Percentiles rank a stretch among this genome's conserved stretches.
Conservation (phyloP, 106 monocot species). For the Dendrobium catenatum region DNA sequence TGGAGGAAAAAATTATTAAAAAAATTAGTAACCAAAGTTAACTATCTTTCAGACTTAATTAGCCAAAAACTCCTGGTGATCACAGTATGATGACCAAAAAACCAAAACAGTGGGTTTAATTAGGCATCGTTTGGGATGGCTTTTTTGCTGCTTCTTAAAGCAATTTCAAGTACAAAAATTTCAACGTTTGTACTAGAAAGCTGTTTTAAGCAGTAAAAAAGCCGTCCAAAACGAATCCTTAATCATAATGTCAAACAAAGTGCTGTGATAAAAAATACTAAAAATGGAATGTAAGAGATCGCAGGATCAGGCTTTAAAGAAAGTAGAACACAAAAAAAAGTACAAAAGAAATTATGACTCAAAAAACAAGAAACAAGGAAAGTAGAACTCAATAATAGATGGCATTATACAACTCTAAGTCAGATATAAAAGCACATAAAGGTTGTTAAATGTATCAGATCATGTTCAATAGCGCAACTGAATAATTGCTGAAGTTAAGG, state of each 20-base stretch:
- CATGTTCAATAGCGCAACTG: not conserved
- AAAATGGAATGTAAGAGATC: not conserved
- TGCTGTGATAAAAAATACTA: not conserved
- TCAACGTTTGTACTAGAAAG: too few species aligned
- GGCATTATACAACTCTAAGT: not conserved
- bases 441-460: not conserved
- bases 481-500: not conserved
- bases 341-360: too few species aligned
- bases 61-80: not conserved
- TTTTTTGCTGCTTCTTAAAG: too few species aligned
- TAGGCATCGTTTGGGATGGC: not conserved
- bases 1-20: slow-evolving; percentile 11
- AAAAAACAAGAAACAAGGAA: too few species aligned
- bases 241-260: not conserved
- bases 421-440: not conserved
- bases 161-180: too few species aligned
- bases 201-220: too few species aligned
- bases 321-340: not conserved
- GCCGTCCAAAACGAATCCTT: not conserved
- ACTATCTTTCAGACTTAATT: not conserved
- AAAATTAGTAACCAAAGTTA: not conserved
- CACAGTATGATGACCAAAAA: not conserved
- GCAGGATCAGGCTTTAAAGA: not conserved
- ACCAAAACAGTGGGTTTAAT: not conserved
- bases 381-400: not conserved